These are phyloP conservation scores for Melianthus villosus DNA, from an alignment of 441 rosid genomes.

Conservation along the genomic window DNA sequence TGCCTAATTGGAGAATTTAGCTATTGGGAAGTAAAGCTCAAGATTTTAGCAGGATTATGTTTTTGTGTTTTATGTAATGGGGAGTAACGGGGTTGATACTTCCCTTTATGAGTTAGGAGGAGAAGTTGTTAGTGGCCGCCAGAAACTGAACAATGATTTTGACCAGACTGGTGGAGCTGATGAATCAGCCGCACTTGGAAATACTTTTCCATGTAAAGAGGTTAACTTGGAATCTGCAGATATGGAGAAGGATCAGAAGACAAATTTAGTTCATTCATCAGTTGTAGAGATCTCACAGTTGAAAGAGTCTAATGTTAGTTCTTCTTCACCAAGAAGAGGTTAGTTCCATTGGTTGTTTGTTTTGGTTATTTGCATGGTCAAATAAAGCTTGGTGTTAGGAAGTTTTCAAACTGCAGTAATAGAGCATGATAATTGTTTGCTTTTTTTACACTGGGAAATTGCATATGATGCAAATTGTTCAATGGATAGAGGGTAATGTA, in stretches of 20 bases:
- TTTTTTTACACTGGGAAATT: too few relatives aligned
- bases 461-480: too few relatives aligned
- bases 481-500: too few relatives aligned
- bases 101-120: conserved; percentile 20
- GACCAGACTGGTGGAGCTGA: conserved; percentile 13
- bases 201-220: conserved; percentile 12
- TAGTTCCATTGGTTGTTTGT: conserved; percentile 12
- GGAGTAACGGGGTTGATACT: conserved; percentile 29
- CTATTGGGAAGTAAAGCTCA: too few relatives aligned
- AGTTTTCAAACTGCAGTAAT: neutral
- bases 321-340: conserved; percentile 34
- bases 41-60: too few relatives aligned
- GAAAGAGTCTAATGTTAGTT: conserved; percentile 11
- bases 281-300: conserved; percentile 18
- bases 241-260: conserved; percentile 11
- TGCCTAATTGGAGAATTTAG: too few relatives aligned
- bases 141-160: conserved; percentile 12
- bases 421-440: too few relatives aligned
- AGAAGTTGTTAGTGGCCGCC: conserved; percentile 14
- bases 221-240: conserved; percentile 8
- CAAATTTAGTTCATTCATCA: conserved; percentile 18
- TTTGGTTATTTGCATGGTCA: neutral
- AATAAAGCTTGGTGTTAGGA: too few relatives aligned
- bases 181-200: conserved; percentile 13
- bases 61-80: conserved; percentile 31